Evolutionary conservation across 768 basidiomycete species (phyloP).

Genomic region (Serendipita vermifera): DNA sequence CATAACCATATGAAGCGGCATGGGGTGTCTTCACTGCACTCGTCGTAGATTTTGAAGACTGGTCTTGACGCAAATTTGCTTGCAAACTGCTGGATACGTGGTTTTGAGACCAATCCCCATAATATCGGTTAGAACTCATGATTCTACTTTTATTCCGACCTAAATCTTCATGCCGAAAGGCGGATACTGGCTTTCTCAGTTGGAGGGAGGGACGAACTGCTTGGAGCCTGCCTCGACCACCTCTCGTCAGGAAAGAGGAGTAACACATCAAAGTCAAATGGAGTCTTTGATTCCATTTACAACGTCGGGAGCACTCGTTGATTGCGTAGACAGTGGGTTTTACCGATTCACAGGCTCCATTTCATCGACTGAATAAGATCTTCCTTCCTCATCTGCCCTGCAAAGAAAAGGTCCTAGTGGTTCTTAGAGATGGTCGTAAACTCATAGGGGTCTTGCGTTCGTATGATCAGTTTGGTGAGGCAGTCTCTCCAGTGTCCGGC

Average conservation of each 20-base stretch:
- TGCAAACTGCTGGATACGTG: no score
- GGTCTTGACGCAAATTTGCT: no score
- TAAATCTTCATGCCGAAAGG: no score
- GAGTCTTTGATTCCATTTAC: conserved; percentile 97
- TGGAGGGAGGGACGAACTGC: neutral
- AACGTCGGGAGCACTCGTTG: conserved; percentile 94
- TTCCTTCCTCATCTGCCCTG: conserved; percentile 20
- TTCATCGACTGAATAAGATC: conserved; percentile 14
- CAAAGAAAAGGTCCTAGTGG: conserved; percentile 95
- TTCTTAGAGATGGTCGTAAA: conserved; percentile 91
- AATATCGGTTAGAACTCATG: no score
- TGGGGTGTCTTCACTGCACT: no score
- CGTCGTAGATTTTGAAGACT: no score
- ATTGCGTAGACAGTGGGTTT: conserved; percentile 99
- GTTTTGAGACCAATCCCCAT: no score
- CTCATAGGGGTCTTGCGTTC: conserved; percentile 90
- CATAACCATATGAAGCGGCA: no score
- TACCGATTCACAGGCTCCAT: conserved; percentile 21
- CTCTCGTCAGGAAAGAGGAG: neutral
- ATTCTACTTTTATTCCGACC: no score
- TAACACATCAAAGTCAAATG: conserved; percentile 33
- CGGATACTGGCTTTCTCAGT: no score
- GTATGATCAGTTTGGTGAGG: conserved; percentile 96
- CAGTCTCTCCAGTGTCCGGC: neutral
- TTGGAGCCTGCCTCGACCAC: neutral